A percentile compares a stretch with the other conserved stretches of the same genome.
Conservation (phyloP, 805 yeast species). For the Candida lessepsii region DNA sequence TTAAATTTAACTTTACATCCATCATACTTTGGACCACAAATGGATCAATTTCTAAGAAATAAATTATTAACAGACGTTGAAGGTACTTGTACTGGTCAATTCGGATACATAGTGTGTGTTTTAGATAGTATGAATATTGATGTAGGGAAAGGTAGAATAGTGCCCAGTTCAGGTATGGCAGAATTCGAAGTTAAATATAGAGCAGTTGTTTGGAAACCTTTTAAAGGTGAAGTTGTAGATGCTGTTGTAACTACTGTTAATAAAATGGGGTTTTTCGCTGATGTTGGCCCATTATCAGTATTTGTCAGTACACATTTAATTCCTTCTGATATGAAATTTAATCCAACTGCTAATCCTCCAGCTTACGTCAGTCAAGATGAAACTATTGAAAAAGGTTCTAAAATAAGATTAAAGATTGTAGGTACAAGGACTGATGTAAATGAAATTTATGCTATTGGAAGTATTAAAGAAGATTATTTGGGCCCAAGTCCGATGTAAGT, state of each 20-base stretch:
- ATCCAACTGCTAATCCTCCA: constrained; percentile 97
- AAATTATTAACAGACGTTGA: constrained; percentile 93
- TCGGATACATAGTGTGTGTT: constrained; percentile 95
- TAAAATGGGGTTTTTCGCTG: constrained; percentile 95
- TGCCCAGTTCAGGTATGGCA: constrained; percentile 91
- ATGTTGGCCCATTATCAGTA: constrained; percentile 94
- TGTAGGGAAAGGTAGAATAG: constrained; percentile 88
- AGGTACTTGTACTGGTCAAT: constrained; percentile 98
- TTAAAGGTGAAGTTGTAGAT: constrained; percentile 98
- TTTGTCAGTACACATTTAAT: constrained; percentile 93
- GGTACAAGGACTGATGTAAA: constrained; percentile 98
- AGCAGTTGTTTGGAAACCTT: constrained; percentile 98
- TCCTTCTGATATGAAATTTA: constrained; percentile 89
- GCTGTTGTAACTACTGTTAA: constrained; percentile 93
- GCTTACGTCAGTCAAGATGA: constrained; percentile 95
- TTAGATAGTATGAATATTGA: constrained; percentile 92
- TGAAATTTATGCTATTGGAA: constrained; percentile 95
- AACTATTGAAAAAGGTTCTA: constrained; percentile 88
- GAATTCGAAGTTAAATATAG: constrained; percentile 94
- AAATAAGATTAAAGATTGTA: constrained; percentile 90
- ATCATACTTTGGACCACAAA: constrained; percentile 95
- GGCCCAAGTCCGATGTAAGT: constrained; percentile 64
- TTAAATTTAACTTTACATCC: constrained; percentile 93
- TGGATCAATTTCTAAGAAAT: constrained; percentile 89
- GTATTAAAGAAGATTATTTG: constrained; percentile 95